These are phyloP conservation scores for Xylariaceae sp. DNA, from an alignment of 2,329 filamentous ascomycete species.

Conservation along the genomic window DNA sequence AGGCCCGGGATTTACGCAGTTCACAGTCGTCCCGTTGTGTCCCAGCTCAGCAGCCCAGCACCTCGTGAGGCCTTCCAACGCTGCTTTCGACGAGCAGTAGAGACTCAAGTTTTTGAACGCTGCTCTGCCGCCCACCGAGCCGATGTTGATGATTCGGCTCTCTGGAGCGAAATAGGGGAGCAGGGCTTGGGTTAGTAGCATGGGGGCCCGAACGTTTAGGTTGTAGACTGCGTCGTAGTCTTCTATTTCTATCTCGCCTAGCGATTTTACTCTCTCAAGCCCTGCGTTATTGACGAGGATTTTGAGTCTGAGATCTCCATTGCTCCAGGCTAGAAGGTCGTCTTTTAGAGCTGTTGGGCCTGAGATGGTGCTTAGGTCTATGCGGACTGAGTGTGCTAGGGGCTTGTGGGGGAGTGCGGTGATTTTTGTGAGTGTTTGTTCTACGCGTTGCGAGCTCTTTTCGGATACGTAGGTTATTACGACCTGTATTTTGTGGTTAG, in stretches of 20 bases:
- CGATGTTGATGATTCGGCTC: slow-evolving; percentile 57
- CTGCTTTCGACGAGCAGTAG: slow-evolving; percentile 58
- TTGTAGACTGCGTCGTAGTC: slow-evolving; percentile 55
- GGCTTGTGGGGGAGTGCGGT: slow-evolving; percentile 43
- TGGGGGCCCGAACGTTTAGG: slow-evolving; percentile 53
- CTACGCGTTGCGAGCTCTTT: slow-evolving; percentile 57
- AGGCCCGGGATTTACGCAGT: slow-evolving; percentile 58
- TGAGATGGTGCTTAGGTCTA: slow-evolving; percentile 24
- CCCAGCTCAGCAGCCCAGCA: slow-evolving; percentile 60
- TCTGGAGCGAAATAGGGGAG: slow-evolving; percentile 47
- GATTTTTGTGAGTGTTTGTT: slow-evolving; percentile 59
- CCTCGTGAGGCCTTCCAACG: slow-evolving; percentile 58
- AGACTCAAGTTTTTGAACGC: slow-evolving; percentile 46
- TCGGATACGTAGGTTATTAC: slow-evolving; percentile 64
- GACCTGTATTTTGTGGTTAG: slow-evolving; percentile 18
- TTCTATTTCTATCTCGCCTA: slow-evolving; percentile 42
- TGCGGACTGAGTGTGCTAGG: slow-evolving; percentile 15
- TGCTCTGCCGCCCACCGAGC: slow-evolving; percentile 49
- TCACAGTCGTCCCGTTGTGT: slow-evolving; percentile 56
- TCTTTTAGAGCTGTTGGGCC: slow-evolving; percentile 21
- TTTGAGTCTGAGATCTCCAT: slow-evolving; percentile 22
- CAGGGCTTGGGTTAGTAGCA: slow-evolving; percentile 53
- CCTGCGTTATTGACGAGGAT: slow-evolving; percentile 42
- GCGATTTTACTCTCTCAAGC: slow-evolving; percentile 32
- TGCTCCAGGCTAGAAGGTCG: slow-evolving; percentile 18